phyloP scores from a whole-genome alignment of 2,329 filamentous ascomycete genomes.

The Fusarium irregulare region DNA sequence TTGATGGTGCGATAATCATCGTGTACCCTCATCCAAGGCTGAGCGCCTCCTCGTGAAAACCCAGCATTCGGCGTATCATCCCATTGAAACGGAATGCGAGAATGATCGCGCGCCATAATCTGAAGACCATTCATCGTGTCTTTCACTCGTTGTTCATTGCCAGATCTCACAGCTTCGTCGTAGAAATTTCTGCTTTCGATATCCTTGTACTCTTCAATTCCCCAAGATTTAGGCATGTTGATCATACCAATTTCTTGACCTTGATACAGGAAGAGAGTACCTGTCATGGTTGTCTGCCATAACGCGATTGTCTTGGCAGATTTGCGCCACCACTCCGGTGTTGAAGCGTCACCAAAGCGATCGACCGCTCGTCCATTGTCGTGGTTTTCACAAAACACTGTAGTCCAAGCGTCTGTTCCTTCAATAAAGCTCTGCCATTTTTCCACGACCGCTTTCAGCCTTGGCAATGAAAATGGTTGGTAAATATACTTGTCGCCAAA shows the following conservation, averaged over 20 bases:
- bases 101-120: slow-evolving; percentile 71
- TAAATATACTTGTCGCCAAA: slow-evolving; percentile 62
- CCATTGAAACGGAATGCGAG: slow-evolving; percentile 76
- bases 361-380: slow-evolving; percentile 69
- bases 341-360: slow-evolving; percentile 62
- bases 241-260: slow-evolving; percentile 72
- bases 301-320: slow-evolving; percentile 66
- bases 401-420: slow-evolving; percentile 66
- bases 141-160: slow-evolving; percentile 52
- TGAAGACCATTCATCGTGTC: slow-evolving; percentile 65
- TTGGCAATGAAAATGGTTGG: slow-evolving; percentile 57
- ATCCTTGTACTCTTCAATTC: slow-evolving; percentile 64
- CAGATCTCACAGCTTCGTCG: slow-evolving; percentile 54
- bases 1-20: slow-evolving; percentile 68
- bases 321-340: slow-evolving; percentile 55
- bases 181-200: slow-evolving; percentile 66
- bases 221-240: slow-evolving; percentile 64
- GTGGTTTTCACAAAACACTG: slow-evolving; percentile 72
- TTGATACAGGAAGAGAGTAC: slow-evolving; percentile 69
- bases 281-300: slow-evolving; percentile 61
- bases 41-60: slow-evolving; percentile 60
- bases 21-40: slow-evolving; percentile 77
- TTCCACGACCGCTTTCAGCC: slow-evolving; percentile 57
- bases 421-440: slow-evolving; percentile 63
- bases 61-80: slow-evolving; percentile 67